Evolutionary conservation across 1,139 yeast genomes (phyloP).

Genomic region (Meyerozyma elateridarum): DNA sequence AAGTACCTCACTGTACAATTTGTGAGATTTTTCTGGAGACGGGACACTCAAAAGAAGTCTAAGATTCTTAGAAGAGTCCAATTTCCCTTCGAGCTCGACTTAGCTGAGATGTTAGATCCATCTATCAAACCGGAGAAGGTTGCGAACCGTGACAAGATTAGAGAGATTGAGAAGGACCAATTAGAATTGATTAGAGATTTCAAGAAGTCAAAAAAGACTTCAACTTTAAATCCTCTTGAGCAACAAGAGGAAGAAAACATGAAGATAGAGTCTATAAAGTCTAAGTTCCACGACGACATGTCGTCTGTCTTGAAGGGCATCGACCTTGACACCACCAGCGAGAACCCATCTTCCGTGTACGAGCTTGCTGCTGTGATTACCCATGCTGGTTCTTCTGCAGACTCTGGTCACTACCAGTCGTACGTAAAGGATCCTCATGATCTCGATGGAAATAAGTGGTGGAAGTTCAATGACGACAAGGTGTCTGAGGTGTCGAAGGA

Average conservation of each 20-base stretch:
- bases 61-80: conserved; percentile 91
- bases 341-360: conserved; percentile 84
- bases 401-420: conserved; percentile 95
- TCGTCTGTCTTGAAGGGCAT: conserved; percentile 32
- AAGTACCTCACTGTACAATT: conserved; percentile 85
- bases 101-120: conserved; percentile 79
- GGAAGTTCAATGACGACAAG: conserved; percentile 90
- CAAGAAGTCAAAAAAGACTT: conserved; percentile 58
- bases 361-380: conserved; percentile 81
- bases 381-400: conserved; percentile 94
- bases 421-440: conserved; percentile 72
- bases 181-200: conserved; percentile 70
- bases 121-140: conserved; percentile 63
- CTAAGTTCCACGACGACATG: conserved; percentile 43
- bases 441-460: conserved; percentile 72
- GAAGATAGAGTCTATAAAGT: conserved; percentile 40
- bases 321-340: conserved; percentile 44
- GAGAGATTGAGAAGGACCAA: conserved; percentile 72
- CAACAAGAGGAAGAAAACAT: conserved; percentile 46
- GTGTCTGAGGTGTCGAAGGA: conserved; percentile 75
- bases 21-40: conserved; percentile 93
- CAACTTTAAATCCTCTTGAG: conserved; percentile 32
- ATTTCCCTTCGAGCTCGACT: conserved; percentile 89
- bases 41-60: conserved; percentile 85
- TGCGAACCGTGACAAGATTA: conserved; percentile 70